Percentiles rank a stretch among this genome's conserved stretches.
Conservation (phyloP, 2,329 filamentous ascomycete species). For the Fusarium sp. region DNA sequence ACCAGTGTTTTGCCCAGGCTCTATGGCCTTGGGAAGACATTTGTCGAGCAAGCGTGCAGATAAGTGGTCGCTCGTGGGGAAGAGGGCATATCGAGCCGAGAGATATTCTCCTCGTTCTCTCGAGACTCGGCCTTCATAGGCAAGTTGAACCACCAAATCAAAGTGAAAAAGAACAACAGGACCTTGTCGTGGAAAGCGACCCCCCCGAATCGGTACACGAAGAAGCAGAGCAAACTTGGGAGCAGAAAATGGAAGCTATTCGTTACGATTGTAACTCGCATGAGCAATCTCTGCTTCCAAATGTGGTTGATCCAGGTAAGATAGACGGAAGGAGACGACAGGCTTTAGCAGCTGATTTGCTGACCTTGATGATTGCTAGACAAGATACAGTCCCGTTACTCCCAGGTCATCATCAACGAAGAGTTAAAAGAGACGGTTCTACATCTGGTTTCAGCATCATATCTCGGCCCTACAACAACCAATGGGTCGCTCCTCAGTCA, state of each 20-base stretch:
- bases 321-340: background rate
- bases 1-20: background rate
- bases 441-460: background rate
- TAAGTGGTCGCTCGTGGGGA: background rate
- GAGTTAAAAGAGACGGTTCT: background rate
- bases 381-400: background rate
- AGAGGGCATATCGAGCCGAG: background rate
- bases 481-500: background rate
- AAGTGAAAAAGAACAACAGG: background rate
- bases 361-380: background rate
- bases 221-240: background rate
- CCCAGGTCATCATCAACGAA: background rate
- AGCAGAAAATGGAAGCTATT: too few relatives aligned
- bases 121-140: background rate
- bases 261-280: too few relatives aligned
- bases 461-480: background rate
- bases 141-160: background rate
- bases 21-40: background rate
- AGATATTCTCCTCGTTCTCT: background rate
- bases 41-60: background rate
- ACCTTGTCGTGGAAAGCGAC: background rate
- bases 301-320: constrained; percentile 1
- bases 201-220: too few relatives aligned
- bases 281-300: background rate
- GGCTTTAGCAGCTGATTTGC: background rate